phyloP scores from a whole-genome alignment of 2,329 filamentous ascomycete species.

The Intubia oerlemansii region DNA sequence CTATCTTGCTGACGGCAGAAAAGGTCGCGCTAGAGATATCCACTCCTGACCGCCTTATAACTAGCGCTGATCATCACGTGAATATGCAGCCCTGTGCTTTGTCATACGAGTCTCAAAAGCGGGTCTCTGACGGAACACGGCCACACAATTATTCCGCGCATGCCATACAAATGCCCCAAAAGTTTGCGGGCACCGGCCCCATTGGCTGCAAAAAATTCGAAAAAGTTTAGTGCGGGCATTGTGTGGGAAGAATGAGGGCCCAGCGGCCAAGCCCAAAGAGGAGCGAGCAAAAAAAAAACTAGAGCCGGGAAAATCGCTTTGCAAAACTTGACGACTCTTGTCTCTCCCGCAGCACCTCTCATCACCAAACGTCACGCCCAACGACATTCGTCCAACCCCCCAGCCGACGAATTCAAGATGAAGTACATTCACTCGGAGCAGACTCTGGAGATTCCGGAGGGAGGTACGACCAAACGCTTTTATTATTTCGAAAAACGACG shows the following conservation, averaged over 20 bases:
- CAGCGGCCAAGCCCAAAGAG: constrained; percentile 1
- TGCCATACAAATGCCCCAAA: no score
- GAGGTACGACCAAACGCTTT: constrained; percentile 37
- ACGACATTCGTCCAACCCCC: constrained; percentile 10
- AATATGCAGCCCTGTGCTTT: no score
- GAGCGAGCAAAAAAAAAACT: constrained; percentile 4
- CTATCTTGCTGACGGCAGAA: no score
- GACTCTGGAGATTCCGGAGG: constrained; percentile 84
- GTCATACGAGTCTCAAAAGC: no score
- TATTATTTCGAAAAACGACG: neutral
- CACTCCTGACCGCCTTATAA: no score
- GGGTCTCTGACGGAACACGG: no score
- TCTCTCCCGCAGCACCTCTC: constrained; percentile 3
- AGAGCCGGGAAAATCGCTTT: constrained; percentile 3
- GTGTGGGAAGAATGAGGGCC: constrained; percentile 3
- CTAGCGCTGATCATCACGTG: no score
- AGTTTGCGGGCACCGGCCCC: no score
- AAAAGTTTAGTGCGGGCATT: constrained; percentile 4
- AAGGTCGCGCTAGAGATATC: no score
- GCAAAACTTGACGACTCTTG: constrained; percentile 3
- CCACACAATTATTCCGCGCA: no score
- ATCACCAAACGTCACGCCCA: constrained; percentile 5
- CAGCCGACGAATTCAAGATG: constrained; percentile 54
- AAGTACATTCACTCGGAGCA: constrained; percentile 99
- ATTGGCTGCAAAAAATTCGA: constrained; percentile 5